These are phyloP conservation scores for Boletus sensibilis DNA, from an alignment of 768 basidiomycete genomes.

Conservation along the genomic window DNA sequence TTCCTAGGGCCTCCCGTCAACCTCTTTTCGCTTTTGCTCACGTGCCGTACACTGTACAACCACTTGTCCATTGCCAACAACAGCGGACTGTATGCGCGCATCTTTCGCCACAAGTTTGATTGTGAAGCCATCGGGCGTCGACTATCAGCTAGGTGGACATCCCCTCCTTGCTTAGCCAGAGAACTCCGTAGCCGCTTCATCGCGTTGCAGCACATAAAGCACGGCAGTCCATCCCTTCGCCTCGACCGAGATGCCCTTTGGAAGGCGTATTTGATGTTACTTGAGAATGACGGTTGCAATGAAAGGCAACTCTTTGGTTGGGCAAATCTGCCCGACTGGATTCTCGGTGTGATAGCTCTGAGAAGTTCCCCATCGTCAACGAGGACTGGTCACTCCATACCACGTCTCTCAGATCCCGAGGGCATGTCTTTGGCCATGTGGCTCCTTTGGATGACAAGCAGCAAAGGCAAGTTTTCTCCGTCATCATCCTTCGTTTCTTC, in stretches of 20 bases:
- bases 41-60: slow-evolving; percentile 37
- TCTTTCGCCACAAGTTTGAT: slow-evolving; percentile 49
- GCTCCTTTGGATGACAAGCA: slow-evolving; percentile 48
- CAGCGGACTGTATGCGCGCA: slow-evolving; percentile 40
- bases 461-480: slow-evolving; percentile 33
- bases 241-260: slow-evolving; percentile 46
- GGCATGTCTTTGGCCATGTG: slow-evolving; percentile 42
- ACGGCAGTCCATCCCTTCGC: slow-evolving; percentile 10
- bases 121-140: slow-evolving; percentile 39
- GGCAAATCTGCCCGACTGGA: slow-evolving; percentile 37
- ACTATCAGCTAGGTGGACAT: slow-evolving; percentile 38
- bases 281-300: slow-evolving; percentile 52
- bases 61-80: slow-evolving; percentile 38
- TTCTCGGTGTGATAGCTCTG: slow-evolving; percentile 15
- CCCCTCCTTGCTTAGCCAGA: slow-evolving; percentile 36
- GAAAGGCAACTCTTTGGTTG: slow-evolving; percentile 42
- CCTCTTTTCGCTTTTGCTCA: slow-evolving; percentile 39
- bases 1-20: slow-evolving; percentile 45
- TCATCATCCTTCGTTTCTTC: slow-evolving; percentile 2
- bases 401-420: slow-evolving; percentile 34
- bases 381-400: neutral
- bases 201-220: slow-evolving; percentile 43
- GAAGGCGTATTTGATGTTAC: slow-evolving; percentile 53
- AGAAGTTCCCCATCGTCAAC: slow-evolving; percentile 8
- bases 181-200: slow-evolving; percentile 46